Evolutionary conservation across 768 basidiomycete genomes (phyloP), one percentile per base, ranked within the genome.

Genomic region (Crepidotus variabilis): DNA sequence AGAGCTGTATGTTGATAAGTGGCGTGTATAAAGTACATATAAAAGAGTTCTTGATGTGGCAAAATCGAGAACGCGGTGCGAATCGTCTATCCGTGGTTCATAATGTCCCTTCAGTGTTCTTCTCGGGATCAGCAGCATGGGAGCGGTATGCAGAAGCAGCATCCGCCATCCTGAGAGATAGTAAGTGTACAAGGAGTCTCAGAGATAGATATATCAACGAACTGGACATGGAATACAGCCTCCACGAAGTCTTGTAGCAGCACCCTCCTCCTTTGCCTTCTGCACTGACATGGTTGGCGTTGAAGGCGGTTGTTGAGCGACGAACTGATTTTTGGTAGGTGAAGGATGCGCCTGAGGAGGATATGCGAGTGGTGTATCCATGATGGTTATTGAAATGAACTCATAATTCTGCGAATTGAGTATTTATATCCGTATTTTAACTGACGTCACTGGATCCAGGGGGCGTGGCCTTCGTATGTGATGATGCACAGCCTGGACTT

Each of bases 101-200:
- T 28, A 28, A 28, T n/a, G n/a, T n/a, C n/a, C n/a, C n/a, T n/a
- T n/a, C 3, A 3, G 8, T 28, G 28, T 28, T 28, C 28, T 4
- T 28, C 4, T 8, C 28, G 28, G 28, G 28, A 53, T 16, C 61
- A 69, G 46, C 63, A 68, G 47, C 71, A 74, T 11, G 72, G 73
- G n/a, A 67, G 53, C 6, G 73, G 74, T 52, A 75, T 69, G 50
- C 71, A 66, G 49, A 55, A 75, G 47, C 73, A 75, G 39, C 62
- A 72, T 32, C 74, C 73, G 6, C 71, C 71, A 43, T 71, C 63
- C 71, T 65, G 6, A 10, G 43, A 28, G 6, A 24, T 16, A 13
- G 33, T 58, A 13, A 63, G 56, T 45, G 43, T 36, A 33, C 33
- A 14, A 11, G 20, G 6, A 48, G n/a, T 21, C 16, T 33, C 14